Base-by-base conservation (phyloP, 306 rosid species). In the Rosa chinensis region DNA sequence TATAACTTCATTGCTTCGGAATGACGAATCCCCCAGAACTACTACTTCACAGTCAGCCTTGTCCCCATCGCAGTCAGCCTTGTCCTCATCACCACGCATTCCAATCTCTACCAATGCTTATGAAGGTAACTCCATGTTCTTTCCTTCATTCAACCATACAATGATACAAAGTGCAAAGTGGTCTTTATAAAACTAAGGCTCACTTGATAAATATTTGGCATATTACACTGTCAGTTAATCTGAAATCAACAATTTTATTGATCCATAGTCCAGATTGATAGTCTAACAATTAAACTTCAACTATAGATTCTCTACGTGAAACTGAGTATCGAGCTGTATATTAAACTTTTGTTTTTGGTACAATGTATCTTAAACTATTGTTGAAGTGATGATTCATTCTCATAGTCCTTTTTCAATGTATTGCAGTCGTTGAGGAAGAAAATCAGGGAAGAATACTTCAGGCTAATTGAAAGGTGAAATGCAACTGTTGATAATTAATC, bases 381-480 rank as follows among this genome's bases (percentile, higher is more conserved):
- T 44, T 17, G 59, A 18, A 63, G 48, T 67, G 75, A 52, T 59
- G 42, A 63, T 58, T 4, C 48, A 40, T 48, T 53, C 55, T 82
- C 66, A 69, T 75, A 35, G 21, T 42, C 79, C 4, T 63, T 67
- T 73, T 77, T 66, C 81, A 76, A 52, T 82, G 72, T 59, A 62
- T 76, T 89, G 87, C 93, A 91, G 95, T 64, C 58, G 79, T n/a
- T 32, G 88, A 91, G 81, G 94, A 90, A 78, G 91, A 90, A 79
- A 84, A 75, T 72, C 84, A 77, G 67, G 93, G 87, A 80, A 90
- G 93, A 84, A 77, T 89, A 85, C 95, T 92, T 72, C 99, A 92
- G 78, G 79, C 92, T 76, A 92, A 92, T 78, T 92, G 88, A 91
- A 63, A 58, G 42, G 82, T 14, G 52, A 59, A 58, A 61, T 32